phyloP scores from a whole-genome alignment of 2,329 filamentous ascomycete genomes.

The Aspergillus novofumigatus region DNA sequence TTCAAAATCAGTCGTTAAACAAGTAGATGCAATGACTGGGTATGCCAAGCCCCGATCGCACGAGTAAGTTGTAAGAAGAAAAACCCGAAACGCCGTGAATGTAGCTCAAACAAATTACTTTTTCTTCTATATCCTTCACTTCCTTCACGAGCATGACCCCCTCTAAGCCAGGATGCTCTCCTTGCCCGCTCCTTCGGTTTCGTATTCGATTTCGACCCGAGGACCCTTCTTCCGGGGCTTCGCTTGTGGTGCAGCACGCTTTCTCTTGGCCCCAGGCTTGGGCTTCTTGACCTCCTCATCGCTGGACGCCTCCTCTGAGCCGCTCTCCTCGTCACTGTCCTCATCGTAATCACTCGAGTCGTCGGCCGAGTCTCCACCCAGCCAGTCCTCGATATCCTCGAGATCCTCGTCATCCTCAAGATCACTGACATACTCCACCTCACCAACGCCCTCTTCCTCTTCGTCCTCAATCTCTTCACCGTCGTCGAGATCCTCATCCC shows the following conservation, averaged over 20 bases:
- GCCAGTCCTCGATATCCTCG: slow-evolving; percentile 95
- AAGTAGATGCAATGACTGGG: slow-evolving; percentile 31
- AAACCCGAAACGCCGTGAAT: slow-evolving; percentile 33
- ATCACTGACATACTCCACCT: slow-evolving; percentile 91
- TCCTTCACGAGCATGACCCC: background rate
- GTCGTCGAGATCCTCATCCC: slow-evolving; percentile 84
- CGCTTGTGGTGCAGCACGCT: slow-evolving; percentile 48
- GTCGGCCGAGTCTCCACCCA: slow-evolving; percentile 64
- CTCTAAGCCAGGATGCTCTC: slow-evolving; percentile 43
- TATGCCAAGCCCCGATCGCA: slow-evolving; percentile 32
- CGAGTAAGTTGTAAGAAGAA: slow-evolving; percentile 12
- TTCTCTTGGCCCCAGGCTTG: slow-evolving; percentile 52
- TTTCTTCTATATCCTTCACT: slow-evolving; percentile 11
- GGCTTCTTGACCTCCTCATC: slow-evolving; percentile 48
- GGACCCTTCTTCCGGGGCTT: slow-evolving; percentile 60
- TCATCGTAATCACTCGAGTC: slow-evolving; percentile 48
- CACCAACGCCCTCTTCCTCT: slow-evolving; percentile 66
- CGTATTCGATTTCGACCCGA: slow-evolving; percentile 73
- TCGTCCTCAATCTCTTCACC: slow-evolving; percentile 77
- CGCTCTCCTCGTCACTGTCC: slow-evolving; percentile 46
- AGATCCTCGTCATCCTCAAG: slow-evolving; percentile 73
- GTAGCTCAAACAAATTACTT: slow-evolving; percentile 13
- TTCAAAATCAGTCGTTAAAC: slow-evolving; percentile 9
- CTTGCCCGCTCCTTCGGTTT: slow-evolving; percentile 61
- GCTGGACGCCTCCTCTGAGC: slow-evolving; percentile 30